These are phyloP conservation scores for Polygonum maritimum DNA, from an alignment of 148 eudicot genomes.

Conservation along the genomic window DNA sequence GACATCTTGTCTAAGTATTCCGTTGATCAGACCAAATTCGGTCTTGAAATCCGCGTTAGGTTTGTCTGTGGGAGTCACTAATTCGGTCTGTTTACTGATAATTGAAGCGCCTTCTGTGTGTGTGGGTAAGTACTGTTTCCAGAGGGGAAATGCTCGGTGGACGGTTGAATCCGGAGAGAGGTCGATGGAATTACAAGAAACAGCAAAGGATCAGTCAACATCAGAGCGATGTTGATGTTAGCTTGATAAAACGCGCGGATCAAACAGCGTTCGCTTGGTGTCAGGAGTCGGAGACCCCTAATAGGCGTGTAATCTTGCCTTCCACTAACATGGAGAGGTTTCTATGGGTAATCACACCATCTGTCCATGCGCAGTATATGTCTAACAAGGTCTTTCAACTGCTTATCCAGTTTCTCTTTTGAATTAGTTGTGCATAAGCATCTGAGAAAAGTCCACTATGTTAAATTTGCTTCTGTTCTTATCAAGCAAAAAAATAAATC, in stretches of 20 bases:
- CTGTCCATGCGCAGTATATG: conserved; percentile 1
- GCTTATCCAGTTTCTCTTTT: neutral
- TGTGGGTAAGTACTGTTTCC: neutral
- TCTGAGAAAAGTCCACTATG: neutral
- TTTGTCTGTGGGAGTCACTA: neutral
- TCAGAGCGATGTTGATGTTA: neutral
- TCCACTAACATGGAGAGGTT: conserved; percentile 8
- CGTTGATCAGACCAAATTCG: neutral
- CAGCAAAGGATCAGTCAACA: neutral
- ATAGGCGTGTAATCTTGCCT: neutral
- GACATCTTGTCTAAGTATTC: neutral
- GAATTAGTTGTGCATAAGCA: no score
- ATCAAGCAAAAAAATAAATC: neutral
- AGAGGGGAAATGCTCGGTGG: neutral
- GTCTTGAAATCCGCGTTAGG: neutral
- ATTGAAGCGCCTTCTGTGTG: neutral
- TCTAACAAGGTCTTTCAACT: conserved; percentile 8
- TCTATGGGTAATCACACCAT: conserved; percentile 7
- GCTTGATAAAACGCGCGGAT: neutral
- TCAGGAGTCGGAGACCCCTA: neutral
- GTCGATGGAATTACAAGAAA: neutral
- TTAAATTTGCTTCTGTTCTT: neutral
- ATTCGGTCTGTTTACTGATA: neutral
- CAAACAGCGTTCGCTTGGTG: neutral
- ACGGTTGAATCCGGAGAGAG: neutral